Evolutionary conservation across 805 yeast species (phyloP).

Genomic region (Yamadazyma sp.): DNA sequence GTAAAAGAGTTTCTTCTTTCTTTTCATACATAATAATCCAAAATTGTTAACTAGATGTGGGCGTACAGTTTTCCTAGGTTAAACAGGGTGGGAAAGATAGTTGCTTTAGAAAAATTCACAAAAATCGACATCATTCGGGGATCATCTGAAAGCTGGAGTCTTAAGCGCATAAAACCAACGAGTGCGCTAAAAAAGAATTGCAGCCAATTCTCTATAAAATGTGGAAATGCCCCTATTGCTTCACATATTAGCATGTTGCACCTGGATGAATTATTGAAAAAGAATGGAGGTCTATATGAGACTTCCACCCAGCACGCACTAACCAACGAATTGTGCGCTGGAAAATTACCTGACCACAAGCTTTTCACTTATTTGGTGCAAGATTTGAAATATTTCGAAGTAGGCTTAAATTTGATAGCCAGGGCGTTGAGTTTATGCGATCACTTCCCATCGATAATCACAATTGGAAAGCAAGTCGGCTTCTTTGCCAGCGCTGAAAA

Average conservation of each 20-base stretch:
- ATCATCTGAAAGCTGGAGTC: not conserved
- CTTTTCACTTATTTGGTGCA: slow-evolving; percentile 48
- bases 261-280: slow-evolving; percentile 10
- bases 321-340: slow-evolving; percentile 47
- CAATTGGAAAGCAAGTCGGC: slow-evolving; percentile 51
- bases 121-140: no score
- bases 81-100: not conserved
- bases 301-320: slow-evolving; percentile 39
- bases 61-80: no score
- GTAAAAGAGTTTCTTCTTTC: not conserved
- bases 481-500: slow-evolving; percentile 50
- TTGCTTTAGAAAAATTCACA: no score
- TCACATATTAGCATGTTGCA: not conserved
- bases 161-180: slow-evolving; percentile 7
- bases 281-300: slow-evolving; percentile 19
- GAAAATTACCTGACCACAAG: slow-evolving; percentile 42
- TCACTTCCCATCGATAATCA: slow-evolving; percentile 33
- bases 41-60: no score
- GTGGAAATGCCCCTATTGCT: slow-evolving; percentile 13
- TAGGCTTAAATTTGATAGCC: slow-evolving; percentile 43
- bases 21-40: not conserved
- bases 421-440: slow-evolving; percentile 46
- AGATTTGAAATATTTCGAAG: slow-evolving; percentile 48
- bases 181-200: not conserved
- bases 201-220: not conserved